Conservation (phyloP, 2,329 filamentous ascomycete genomes). For the Penicillium polonicum region DNA sequence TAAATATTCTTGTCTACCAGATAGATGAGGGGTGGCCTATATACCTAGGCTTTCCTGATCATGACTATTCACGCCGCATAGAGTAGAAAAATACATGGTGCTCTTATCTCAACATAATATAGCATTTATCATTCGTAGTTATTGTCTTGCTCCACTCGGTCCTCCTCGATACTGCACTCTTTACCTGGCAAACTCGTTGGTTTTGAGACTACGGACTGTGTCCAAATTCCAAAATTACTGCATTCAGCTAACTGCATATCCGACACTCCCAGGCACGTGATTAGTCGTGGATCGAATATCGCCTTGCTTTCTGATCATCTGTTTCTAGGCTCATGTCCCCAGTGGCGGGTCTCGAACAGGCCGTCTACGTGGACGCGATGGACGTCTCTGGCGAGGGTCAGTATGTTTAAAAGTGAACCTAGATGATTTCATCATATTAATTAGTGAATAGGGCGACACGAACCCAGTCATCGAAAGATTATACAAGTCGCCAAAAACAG, state of each 20-base stretch:
- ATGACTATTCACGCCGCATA: conserved; percentile 18
- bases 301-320: background rate
- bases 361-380: background rate
- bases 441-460: background rate
- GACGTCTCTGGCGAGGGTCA: background rate
- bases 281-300: background rate
- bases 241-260: conserved; percentile 1
- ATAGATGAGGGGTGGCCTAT: conserved; percentile 8
- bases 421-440: background rate
- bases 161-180: background rate
- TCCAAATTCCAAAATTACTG: background rate
- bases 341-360: background rate
- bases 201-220: background rate
- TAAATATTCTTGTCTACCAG: conserved; percentile 18
- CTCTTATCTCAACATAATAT: background rate
- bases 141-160: background rate
- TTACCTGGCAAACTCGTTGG: background rate
- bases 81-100: conserved; percentile 14
- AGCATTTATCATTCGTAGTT: background rate
- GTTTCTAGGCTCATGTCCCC: background rate
- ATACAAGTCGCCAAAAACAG: background rate
- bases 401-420: background rate
- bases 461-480: background rate
- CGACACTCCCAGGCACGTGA: background rate
- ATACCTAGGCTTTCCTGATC: conserved; percentile 4